These are phyloP conservation scores for Hypomontagnella monticulosa DNA, from an alignment of 495 filamentous ascomycete genomes.

Conservation along the genomic window DNA sequence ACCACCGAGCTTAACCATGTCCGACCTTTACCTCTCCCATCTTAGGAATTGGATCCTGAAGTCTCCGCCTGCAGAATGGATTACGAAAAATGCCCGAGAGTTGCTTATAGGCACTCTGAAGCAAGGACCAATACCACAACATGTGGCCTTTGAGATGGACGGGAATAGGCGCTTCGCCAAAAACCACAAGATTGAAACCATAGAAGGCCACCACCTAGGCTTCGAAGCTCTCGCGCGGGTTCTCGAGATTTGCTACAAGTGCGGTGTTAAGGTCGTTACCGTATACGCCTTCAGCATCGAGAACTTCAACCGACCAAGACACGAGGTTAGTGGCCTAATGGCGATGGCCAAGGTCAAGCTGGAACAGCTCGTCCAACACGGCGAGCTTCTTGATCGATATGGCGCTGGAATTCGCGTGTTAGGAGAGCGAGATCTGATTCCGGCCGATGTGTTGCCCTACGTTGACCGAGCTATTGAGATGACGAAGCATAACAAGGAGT, in stretches of 20 bases:
- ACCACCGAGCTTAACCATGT: slow-evolving; percentile 48
- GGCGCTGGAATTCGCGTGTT: slow-evolving; percentile 86
- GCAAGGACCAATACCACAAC: slow-evolving; percentile 89
- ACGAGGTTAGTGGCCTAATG: slow-evolving; percentile 97
- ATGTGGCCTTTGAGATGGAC: slow-evolving; percentile 99
- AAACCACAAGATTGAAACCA: slow-evolving; percentile 90
- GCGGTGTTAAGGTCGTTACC: slow-evolving; percentile 92
- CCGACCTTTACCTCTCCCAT: slow-evolving; percentile 71
- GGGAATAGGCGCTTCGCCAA: slow-evolving; percentile 93
- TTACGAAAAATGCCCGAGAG: slow-evolving; percentile 73
- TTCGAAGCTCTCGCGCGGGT: slow-evolving; percentile 96
- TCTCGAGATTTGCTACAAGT: slow-evolving; percentile 97
- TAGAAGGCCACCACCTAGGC: slow-evolving; percentile 95
- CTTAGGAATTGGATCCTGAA: slow-evolving; percentile 86
- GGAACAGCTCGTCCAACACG: slow-evolving; percentile 88
- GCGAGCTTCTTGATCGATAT: slow-evolving; percentile 91
- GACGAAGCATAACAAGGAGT: slow-evolving; percentile 85
- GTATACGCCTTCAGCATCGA: slow-evolving; percentile 99
- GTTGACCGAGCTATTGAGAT: slow-evolving; percentile 83
- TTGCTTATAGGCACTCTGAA: slow-evolving; percentile 85
- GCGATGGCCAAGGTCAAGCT: slow-evolving; percentile 97
- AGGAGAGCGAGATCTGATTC: slow-evolving; percentile 80
- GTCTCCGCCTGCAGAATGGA: slow-evolving; percentile 90
- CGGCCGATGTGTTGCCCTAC: slow-evolving; percentile 85
- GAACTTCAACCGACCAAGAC: slow-evolving; percentile 98